phyloP scores from a whole-genome alignment of 2,329 filamentous ascomycete genomes.

The Neofusicoccum ribis region DNA sequence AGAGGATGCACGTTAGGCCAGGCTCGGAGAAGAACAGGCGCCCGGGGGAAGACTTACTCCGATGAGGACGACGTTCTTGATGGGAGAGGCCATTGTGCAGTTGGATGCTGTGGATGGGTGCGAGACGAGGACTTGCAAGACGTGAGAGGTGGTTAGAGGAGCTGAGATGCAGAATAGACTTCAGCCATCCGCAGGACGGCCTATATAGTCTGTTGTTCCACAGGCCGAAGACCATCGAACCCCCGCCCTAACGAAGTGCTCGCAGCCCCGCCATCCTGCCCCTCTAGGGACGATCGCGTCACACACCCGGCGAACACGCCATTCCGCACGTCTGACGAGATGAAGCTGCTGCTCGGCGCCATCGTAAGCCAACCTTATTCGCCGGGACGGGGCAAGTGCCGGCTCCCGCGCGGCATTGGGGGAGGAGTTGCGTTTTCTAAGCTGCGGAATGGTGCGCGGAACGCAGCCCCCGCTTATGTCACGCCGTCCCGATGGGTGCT shows the following conservation, averaged over 20 bases:
- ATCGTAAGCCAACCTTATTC: not conserved
- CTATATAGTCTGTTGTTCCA: not conserved
- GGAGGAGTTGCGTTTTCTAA: not conserved
- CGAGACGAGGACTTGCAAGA: not conserved
- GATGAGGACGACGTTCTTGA: conserved; percentile 19
- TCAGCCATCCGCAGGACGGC: not conserved
- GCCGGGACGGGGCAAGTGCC: not conserved
- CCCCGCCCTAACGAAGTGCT: too few species aligned
- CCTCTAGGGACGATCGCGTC: not conserved
- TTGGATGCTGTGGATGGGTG: not conserved
- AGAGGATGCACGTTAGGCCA: not conserved
- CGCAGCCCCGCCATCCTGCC: not conserved
- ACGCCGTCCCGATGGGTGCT: not conserved
- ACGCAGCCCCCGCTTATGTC: not conserved
- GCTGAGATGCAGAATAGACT: not conserved
- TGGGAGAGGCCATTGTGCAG: conserved; percentile 2
- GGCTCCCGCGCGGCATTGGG: not conserved
- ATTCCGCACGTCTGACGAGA: conserved; percentile 4
- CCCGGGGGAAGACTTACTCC: not conserved
- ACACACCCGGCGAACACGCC: not conserved
- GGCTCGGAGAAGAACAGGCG: not conserved
- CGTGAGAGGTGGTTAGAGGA: not conserved
- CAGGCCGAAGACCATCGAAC: too few species aligned
- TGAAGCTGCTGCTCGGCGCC: not conserved
- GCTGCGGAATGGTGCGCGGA: conserved; percentile 8